Conservation (phyloP, 2,329 filamentous ascomycete genomes). For the Conoideocrella luteorostrata region DNA sequence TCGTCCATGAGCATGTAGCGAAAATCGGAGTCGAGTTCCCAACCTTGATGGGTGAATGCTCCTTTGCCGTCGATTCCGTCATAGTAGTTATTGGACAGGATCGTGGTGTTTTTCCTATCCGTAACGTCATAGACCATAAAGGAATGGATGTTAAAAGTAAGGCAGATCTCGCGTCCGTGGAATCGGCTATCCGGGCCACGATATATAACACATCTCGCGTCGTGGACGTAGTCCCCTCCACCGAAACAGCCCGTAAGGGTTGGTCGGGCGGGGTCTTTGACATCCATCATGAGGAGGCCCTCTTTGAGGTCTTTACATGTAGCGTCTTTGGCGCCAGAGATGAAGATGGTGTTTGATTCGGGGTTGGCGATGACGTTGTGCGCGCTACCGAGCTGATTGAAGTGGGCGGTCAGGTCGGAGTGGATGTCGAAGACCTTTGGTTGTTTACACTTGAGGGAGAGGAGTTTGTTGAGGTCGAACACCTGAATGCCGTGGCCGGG, state of each 20-base stretch:
- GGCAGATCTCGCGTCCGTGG: constrained; percentile 42
- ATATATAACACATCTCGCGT: constrained; percentile 47
- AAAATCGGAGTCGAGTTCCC: constrained; percentile 37
- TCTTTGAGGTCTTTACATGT: constrained; percentile 29
- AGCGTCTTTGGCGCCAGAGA: constrained; percentile 30
- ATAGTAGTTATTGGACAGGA: constrained; percentile 47
- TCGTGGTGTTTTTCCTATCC: constrained; percentile 34
- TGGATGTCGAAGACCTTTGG: constrained; percentile 24
- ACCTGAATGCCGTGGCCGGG: constrained; percentile 52
- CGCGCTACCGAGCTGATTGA: constrained; percentile 29
- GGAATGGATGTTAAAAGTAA: constrained; percentile 44
- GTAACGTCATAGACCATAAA: constrained; percentile 39
- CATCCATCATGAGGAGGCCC: constrained; percentile 50
- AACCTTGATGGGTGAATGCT: constrained; percentile 51
- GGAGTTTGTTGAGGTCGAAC: constrained; percentile 53
- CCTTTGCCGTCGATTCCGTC: constrained; percentile 32
- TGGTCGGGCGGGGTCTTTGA: constrained; percentile 44
- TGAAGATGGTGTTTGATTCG: constrained; percentile 35
- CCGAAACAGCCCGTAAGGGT: constrained; percentile 42
- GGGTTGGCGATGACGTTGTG: constrained; percentile 39
- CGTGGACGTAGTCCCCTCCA: constrained; percentile 45
- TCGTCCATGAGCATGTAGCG: constrained; percentile 43
- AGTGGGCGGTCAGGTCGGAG: constrained; percentile 27
- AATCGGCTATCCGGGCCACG: constrained; percentile 36
- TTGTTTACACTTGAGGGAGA: constrained; percentile 32